Evolutionary conservation across 148 eudicot genomes (phyloP).

Genomic region (Simmondsia chinensis): DNA sequence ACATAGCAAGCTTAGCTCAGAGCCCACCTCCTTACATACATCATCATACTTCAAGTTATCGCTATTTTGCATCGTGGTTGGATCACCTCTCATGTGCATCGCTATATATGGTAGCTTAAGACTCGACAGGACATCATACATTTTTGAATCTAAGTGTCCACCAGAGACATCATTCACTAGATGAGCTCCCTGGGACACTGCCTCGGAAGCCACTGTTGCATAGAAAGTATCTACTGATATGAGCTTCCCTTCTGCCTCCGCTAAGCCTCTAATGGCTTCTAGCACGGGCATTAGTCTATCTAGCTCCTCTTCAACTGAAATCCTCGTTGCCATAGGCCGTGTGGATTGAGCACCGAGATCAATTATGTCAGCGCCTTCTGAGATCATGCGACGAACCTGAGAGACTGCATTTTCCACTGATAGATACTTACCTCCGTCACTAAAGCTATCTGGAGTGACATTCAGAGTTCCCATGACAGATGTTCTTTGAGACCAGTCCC

Average conservation of each 20-base stretch:
- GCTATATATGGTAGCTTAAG: conserved; percentile 65
- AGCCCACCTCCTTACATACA: conserved; percentile 58
- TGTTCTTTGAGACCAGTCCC: conserved; percentile 75
- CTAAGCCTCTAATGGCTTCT: conserved; percentile 52
- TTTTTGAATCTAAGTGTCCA: conserved; percentile 58
- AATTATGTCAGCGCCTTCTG: conserved; percentile 79
- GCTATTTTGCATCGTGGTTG: conserved; percentile 66
- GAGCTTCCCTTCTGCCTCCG: conserved; percentile 57
- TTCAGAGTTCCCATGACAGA: conserved; percentile 82
- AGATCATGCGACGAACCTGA: conserved; percentile 48
- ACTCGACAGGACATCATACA: conserved; percentile 47
- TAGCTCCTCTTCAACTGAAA: conserved; percentile 68
- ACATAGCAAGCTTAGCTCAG: conserved; percentile 40
- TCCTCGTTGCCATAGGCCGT: conserved; percentile 65
- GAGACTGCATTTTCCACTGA: conserved; percentile 57
- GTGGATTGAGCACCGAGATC: conserved; percentile 97
- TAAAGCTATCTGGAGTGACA: conserved; percentile 94
- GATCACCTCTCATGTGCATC: conserved; percentile 99
- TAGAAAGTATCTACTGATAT: conserved; percentile 81
- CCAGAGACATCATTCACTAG: conserved; percentile 82
- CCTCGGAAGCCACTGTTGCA: conserved; percentile 76
- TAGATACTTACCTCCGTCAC: conserved; percentile 74
- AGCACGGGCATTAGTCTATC: conserved; percentile 69
- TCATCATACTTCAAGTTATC: conserved; percentile 53
- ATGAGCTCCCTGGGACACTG: conserved; percentile 69